phyloP scores from a whole-genome alignment of 495 filamentous ascomycete genomes.

The Penicillium cinerascens region DNA sequence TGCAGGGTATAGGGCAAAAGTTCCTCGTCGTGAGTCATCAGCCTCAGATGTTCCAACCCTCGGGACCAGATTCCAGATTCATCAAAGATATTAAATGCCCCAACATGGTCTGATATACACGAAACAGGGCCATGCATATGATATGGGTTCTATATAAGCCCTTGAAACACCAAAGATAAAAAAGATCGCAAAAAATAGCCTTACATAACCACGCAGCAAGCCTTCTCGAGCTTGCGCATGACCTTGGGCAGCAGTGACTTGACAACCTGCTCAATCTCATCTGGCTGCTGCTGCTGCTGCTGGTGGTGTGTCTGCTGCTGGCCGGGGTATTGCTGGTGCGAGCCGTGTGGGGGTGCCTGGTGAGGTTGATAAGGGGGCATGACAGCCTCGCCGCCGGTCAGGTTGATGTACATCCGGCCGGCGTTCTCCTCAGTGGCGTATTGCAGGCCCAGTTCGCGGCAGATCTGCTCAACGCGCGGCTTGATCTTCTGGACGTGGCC shows the following conservation, averaged over 20 bases:
- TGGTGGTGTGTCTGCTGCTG: constrained; percentile 38
- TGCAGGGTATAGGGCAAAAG: not conserved
- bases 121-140: not conserved
- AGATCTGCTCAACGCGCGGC: constrained; percentile 82
- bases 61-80: not conserved
- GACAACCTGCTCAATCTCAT: constrained; percentile 61
- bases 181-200: not conserved
- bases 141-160: not conserved
- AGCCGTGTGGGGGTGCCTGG: constrained; percentile 26
- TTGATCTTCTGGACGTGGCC: constrained; percentile 86
- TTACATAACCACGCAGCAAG: constrained; percentile 80
- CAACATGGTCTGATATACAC: not conserved
- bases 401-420: constrained; percentile 74
- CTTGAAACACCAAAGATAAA: constrained; percentile 2
- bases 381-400: constrained; percentile 57
- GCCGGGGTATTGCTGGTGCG: constrained; percentile 31
- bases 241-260: constrained; percentile 58
- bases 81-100: not conserved
- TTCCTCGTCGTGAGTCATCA: not conserved
- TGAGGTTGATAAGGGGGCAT: constrained; percentile 46
- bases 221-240: constrained; percentile 61
- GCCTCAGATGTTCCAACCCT: not conserved
- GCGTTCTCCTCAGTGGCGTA: constrained; percentile 83
- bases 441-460: constrained; percentile 73
- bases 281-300: constrained; percentile 48